Conservation (phyloP, 225 moss, liverwort and hornwort species). For the Straminergon stramineum region DNA sequence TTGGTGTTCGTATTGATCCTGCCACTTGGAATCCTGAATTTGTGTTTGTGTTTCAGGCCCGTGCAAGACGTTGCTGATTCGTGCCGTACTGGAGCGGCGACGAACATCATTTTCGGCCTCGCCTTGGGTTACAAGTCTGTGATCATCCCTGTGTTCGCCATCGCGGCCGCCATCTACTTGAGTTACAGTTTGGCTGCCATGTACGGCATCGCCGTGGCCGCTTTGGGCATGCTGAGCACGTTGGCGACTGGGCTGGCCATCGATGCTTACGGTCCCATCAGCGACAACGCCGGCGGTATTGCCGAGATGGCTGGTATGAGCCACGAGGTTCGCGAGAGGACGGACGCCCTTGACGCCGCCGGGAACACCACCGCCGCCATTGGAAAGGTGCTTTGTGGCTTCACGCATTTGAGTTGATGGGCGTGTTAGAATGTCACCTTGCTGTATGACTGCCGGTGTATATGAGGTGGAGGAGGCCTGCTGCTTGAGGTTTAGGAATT, state of each 20-base stretch:
- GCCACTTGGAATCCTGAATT: fast-evolving
- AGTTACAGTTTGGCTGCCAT: slow-evolving; percentile 69
- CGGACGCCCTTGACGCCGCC: slow-evolving; percentile 52
- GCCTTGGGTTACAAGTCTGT: slow-evolving; percentile 69
- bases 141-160: slow-evolving; percentile 61
- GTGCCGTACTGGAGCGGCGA: slow-evolving; percentile 62
- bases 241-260: slow-evolving; percentile 62
- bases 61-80: slow-evolving; percentile 65
- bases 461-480: no score
- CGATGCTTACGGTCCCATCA: slow-evolving; percentile 67
- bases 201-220: slow-evolving; percentile 70
- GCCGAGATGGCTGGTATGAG: slow-evolving; percentile 83
- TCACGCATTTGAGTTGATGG: background rate
- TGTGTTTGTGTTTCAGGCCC: background rate
- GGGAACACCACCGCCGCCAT: slow-evolving; percentile 69
- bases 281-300: slow-evolving; percentile 78
- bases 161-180: slow-evolving; percentile 56
- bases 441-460: no score
- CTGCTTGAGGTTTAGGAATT: background rate
- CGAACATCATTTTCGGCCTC: slow-evolving; percentile 69
- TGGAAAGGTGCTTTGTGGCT: slow-evolving; percentile 20
- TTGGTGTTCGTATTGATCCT: background rate
- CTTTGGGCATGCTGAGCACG: slow-evolving; percentile 73
- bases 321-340: slow-evolving; percentile 52
- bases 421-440: background rate